A percentile compares a stretch with the other conserved stretches of the same genome.
These are phyloP conservation scores for Agaricales sp. DNA, from an alignment of 1,284 basidiomycete species.

Conservation along the genomic window DNA sequence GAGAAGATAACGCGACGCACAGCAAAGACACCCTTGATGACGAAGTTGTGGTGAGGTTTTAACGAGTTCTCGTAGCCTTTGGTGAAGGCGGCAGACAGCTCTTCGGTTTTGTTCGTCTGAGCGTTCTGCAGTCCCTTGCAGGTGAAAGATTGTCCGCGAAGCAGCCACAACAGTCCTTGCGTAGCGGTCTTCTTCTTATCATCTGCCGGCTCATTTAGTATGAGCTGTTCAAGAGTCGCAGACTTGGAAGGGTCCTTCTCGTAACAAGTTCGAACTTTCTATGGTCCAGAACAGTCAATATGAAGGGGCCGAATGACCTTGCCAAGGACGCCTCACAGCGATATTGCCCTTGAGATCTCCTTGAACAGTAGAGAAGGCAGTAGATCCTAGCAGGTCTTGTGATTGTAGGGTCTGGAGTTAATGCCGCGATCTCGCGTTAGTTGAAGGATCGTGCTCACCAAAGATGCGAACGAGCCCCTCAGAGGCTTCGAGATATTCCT, in stretches of 20 bases:
- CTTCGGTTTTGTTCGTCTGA: conserved; percentile 58
- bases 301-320: conserved; percentile 4
- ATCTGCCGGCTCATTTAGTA: conserved; percentile 69
- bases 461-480: conserved; percentile 89
- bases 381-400: conserved; percentile 82
- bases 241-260: conserved; percentile 56
- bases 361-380: conserved; percentile 82
- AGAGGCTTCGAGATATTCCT: conserved; percentile 82
- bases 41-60: conserved; percentile 82
- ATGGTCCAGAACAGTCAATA: no score
- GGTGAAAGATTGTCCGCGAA: conserved; percentile 87
- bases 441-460: conserved; percentile 42
- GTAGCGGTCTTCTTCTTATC: conserved; percentile 86
- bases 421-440: no score
- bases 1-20: conserved; percentile 33
- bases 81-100: conserved; percentile 72
- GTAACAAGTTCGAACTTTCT: conserved; percentile 89
- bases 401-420: no score
- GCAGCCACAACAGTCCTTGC: conserved; percentile 88
- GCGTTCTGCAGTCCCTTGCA: conserved; percentile 72
- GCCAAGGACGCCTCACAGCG: conserved; percentile 38
- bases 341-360: conserved; percentile 92
- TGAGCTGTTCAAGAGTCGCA: conserved; percentile 76
- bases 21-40: conserved; percentile 78
- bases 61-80: conserved; percentile 79